Evolutionary conservation across 2,329 filamentous ascomycete genomes (phyloP), one percentile per base, ranked within the genome.

Genomic region (Exophiala dermatitidis): DNA sequence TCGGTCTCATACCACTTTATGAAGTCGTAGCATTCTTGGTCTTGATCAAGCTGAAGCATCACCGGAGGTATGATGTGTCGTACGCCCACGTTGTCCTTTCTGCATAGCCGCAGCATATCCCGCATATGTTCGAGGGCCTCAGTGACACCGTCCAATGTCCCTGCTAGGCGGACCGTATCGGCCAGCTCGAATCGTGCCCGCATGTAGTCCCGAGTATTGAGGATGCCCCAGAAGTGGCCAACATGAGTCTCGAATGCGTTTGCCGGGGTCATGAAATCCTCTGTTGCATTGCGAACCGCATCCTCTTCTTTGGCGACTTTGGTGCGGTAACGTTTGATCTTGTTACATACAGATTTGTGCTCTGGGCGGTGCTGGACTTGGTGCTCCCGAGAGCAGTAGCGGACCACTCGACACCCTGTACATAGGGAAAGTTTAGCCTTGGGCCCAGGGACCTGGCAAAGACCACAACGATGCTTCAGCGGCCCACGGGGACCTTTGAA

Each of bases 21-120:
- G 50, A 77, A 76, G 58, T 75, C 71, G 59, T 76, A 76, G 59
- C 69, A 72, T n/a, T 76, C 74, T 60, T 80, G 76, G 52, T 80
- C 77, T 40, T 62, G 66, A 19, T 69, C 69, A 4, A 80, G 67
- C 2, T 76, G 71, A 9, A 81, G 60, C 50, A 73, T 68, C 6
- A 76, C 40, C 0, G 61, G 56, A 0, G 78, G 76, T 0, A 75
- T 53, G 0, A 73, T 19, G 12, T 69, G 41, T 0, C 75, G 68
- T 2, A 77, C 12, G 0, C 71, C 71, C 66, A 77, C 65, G 53
- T 73, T 72, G 58, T 80, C 77, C 7, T 57, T n/a, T 1, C 72
- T 69, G 54, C 67, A 69, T 1, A 79, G 66, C 1, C 68, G 67
- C 38, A 79, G 50, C 67, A 78, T 71, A 46, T 75, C 74, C 44